A percentile compares a stretch with the other conserved stretches of the same genome.
Evolutionary conservation across 1,284 basidiomycete genomes (phyloP).

Genomic region (Mycosarcoma mackinlayi): DNA sequence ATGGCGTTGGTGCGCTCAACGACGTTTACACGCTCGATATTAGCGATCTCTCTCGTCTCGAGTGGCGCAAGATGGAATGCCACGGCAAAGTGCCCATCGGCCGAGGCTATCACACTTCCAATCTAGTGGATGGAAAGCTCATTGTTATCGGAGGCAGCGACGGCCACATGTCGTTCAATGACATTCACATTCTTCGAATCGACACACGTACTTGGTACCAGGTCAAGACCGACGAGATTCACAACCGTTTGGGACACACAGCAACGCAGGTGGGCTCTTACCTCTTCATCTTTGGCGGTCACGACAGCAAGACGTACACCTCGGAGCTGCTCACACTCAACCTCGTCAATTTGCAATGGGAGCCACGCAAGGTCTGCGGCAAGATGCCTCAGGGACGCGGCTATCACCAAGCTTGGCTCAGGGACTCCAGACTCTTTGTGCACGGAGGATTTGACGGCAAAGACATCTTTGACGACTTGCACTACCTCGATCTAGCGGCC

Average conservation of each 20-base stretch:
- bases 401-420: slow-evolving; percentile 82
- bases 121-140: slow-evolving; percentile 84
- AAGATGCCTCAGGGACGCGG: slow-evolving; percentile 78
- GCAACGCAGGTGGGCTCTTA: slow-evolving; percentile 93
- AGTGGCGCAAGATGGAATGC: slow-evolving; percentile 72
- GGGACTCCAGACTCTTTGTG: slow-evolving; percentile 84
- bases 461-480: slow-evolving; percentile 83
- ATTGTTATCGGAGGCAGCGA: slow-evolving; percentile 79
- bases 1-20: slow-evolving; percentile 85
- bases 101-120: slow-evolving; percentile 90
- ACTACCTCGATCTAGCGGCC: slow-evolving; percentile 84
- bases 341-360: slow-evolving; percentile 78
- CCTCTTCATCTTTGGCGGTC: slow-evolving; percentile 87
- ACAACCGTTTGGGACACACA: slow-evolving; percentile 80
- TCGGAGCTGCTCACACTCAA: slow-evolving; percentile 86
- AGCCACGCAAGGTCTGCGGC: slow-evolving; percentile 75
- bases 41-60: slow-evolving; percentile 72
- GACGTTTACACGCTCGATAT: slow-evolving; percentile 89
- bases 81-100: slow-evolving; percentile 70
- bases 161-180: slow-evolving; percentile 77
- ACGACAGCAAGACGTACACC: slow-evolving; percentile 82
- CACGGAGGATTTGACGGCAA: slow-evolving; percentile 89
- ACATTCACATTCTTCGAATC: slow-evolving; percentile 86
- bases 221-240: slow-evolving; percentile 50
- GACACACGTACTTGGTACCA: slow-evolving; percentile 46